Conservation (phyloP, 129 eudicot species). For the Flaveria robusta region DNA sequence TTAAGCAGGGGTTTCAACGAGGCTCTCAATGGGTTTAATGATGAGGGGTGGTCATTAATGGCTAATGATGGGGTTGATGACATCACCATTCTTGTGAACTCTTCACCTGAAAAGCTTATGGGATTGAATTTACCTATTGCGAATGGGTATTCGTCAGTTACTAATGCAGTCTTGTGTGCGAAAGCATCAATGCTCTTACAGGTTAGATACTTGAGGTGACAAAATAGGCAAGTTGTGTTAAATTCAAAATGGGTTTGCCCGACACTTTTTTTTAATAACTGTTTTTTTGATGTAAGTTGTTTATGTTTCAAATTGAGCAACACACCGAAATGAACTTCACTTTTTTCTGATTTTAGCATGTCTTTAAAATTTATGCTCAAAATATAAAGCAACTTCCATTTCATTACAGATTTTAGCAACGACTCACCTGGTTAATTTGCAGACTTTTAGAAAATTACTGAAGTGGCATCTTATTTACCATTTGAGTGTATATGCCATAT, state of each 20-base stretch:
- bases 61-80: slow-evolving; percentile 89
- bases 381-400: neutral
- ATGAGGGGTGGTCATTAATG: slow-evolving; percentile 95
- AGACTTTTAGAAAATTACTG: too few relatives aligned
- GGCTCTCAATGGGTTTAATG: slow-evolving; percentile 80
- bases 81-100: slow-evolving; percentile 78
- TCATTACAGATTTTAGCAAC: neutral
- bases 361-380: neutral
- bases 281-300: neutral
- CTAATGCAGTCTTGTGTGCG: slow-evolving; percentile 71
- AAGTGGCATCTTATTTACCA: too few relatives aligned
- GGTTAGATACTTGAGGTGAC: slow-evolving; percentile 44
- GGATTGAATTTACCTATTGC: slow-evolving; percentile 63
- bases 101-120: slow-evolving; percentile 88
- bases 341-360: neutral
- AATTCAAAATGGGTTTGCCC: neutral
- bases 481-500: too few relatives aligned
- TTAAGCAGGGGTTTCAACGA: slow-evolving; percentile 79
- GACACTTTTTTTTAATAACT: neutral
- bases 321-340: neutral
- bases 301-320: neutral
- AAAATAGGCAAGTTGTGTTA: neutral
- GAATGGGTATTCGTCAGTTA: slow-evolving; percentile 67
- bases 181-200: slow-evolving; percentile 98
- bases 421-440: too few relatives aligned